Conservation (phyloP, 2,329 filamentous ascomycete genomes). For the Furcasterigmium sp. region DNA sequence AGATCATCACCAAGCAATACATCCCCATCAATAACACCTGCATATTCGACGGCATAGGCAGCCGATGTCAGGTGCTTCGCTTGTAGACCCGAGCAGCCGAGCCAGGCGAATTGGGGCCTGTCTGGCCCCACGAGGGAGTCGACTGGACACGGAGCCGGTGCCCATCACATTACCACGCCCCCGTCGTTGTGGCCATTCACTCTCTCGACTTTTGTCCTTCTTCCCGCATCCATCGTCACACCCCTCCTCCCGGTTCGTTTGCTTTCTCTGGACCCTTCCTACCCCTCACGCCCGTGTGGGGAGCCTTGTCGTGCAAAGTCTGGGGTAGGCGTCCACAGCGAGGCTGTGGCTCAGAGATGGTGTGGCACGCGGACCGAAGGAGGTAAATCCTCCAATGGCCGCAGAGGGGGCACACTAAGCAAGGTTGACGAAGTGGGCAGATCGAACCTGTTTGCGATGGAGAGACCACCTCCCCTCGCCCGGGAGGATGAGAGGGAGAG, state of each 20-base stretch:
- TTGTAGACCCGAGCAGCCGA: conserved; percentile 30
- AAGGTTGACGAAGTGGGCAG: background rate
- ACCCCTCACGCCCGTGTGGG: background rate
- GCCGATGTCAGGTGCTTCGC: conserved; percentile 54
- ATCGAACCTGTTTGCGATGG: background rate
- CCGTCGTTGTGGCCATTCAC: background rate
- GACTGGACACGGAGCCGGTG: too few relatives aligned
- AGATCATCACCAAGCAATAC: conserved; percentile 73
- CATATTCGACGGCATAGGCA: conserved; percentile 63
- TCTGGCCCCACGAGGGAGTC: too few relatives aligned
- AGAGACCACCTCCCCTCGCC: too few relatives aligned
- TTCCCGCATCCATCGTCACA: background rate
- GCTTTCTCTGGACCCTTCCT: background rate
- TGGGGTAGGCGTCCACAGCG: background rate
- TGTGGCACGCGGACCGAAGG: background rate
- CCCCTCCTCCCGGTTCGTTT: background rate
- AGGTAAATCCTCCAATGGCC: background rate
- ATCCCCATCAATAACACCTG: conserved; percentile 67
- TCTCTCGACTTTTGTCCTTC: background rate
- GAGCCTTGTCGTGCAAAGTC: background rate
- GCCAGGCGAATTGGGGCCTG: conserved; percentile 5
- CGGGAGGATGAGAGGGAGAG: too few relatives aligned
- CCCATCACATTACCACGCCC: too few relatives aligned
- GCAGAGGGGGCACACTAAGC: background rate
- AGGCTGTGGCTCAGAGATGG: background rate